A percentile compares a stretch with the other conserved stretches of the same genome.
Evolutionary conservation across 495 filamentous ascomycete genomes (phyloP).

Genomic region (Podospora didyma): DNA sequence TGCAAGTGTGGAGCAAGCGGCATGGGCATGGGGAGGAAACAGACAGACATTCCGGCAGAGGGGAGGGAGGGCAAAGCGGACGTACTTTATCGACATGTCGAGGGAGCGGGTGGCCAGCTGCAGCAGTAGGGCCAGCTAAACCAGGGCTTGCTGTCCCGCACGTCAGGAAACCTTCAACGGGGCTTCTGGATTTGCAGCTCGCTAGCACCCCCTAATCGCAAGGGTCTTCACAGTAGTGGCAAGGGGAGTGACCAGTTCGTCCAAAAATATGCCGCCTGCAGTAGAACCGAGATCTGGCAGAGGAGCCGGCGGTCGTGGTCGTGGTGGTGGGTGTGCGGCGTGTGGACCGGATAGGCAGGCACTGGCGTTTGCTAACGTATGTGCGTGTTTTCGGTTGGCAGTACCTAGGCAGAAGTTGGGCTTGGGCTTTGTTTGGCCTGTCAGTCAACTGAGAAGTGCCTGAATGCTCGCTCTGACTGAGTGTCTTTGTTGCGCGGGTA

Average conservation of each 20-base stretch:
- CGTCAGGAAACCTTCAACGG: constrained; percentile 24
- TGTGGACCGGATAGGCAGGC: neutral
- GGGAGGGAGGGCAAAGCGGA: constrained; percentile 27
- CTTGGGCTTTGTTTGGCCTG: no score
- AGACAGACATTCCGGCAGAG: constrained; percentile 17
- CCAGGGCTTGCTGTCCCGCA: constrained; percentile 24
- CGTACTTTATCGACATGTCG: constrained; percentile 69
- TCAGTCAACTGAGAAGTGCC: no score
- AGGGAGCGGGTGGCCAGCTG: constrained; percentile 41
- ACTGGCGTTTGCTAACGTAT: neutral
- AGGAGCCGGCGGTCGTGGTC: neutral
- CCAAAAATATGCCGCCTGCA: constrained; percentile 20
- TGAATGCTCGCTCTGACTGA: no score
- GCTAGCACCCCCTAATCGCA: constrained; percentile 18
- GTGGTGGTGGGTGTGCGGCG: neutral
- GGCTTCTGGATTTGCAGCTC: constrained; percentile 31
- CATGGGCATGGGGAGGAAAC: constrained; percentile 10
- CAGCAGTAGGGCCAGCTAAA: constrained; percentile 29
- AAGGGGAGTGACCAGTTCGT: constrained; percentile 17
- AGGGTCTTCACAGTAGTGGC: constrained; percentile 25
- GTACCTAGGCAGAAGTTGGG: no score
- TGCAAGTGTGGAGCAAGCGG: constrained; percentile 13
- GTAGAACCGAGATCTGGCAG: constrained; percentile 26
- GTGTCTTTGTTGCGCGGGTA: no score
- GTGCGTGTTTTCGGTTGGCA: no score